Percentiles rank a stretch among this genome's conserved stretches.
These are phyloP conservation scores for Eucalyptus victrix DNA, from an alignment of 345 rosid genomes.

Conservation along the genomic window DNA sequence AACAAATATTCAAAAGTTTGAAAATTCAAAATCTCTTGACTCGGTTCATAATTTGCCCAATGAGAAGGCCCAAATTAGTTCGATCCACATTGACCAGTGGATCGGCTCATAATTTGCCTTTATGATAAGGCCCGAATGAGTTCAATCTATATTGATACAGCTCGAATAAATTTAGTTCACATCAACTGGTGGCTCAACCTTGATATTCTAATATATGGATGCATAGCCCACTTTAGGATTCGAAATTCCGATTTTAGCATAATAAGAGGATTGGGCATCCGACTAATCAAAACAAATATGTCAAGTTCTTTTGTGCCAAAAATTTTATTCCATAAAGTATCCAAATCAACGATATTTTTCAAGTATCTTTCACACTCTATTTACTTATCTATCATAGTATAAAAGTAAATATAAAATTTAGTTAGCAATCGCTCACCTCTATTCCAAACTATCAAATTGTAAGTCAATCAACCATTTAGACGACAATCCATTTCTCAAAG, in stretches of 20 bases:
- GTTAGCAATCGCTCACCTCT: background rate
- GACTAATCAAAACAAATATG: background rate
- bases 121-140: background rate
- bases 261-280: background rate
- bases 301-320: background rate
- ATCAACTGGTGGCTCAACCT: background rate
- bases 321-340: background rate
- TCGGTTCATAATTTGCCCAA: background rate
- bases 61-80: background rate
- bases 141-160: background rate
- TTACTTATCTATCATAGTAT: background rate
- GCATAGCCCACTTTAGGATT: background rate
- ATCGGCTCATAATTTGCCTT: background rate
- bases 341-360: background rate
- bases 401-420: background rate
- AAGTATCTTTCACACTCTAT: background rate
- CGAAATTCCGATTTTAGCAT: background rate
- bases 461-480: background rate
- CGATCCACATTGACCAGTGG: background rate
- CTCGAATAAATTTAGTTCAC: background rate
- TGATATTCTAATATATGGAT: background rate
- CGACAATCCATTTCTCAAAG: background rate
- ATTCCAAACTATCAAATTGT: background rate
- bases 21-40: background rate
- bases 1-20: too few relatives aligned